Base-by-base conservation (phyloP, 2,329 filamentous ascomycete genomes). In the Colletotrichum musicola region DNA sequence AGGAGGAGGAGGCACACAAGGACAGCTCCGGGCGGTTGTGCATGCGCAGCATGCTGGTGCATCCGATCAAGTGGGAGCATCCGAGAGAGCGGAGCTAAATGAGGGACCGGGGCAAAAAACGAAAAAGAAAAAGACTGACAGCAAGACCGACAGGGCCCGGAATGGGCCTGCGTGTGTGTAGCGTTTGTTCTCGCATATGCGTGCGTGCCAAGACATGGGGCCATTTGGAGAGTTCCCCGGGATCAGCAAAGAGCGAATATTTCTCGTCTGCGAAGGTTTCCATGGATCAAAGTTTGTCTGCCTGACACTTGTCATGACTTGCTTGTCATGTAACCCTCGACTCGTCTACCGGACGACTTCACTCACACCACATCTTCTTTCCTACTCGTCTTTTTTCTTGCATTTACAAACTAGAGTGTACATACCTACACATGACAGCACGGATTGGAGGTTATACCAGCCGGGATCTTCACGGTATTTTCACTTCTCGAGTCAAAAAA, bases 11-110 rank as follows among this genome's bases (percentile, higher is more conserved):
- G 75, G 78, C 82, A 71, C 73, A 76, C 42, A 72, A 78, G 6
- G 75, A 75, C 16, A 81, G 81, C 72, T 85, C 81, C 9, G 92
- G 92, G 22, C 86, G 93, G 57, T 89, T 96, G 86, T 97, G 93
- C 80, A 80, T 96, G 75, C 89, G 92, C 55, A 92, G 90, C 71
- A 92, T 95, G 88, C 81, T 96, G 72, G 79, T 96, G 72, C 93
- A 97, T 83, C 93, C 93, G 0, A 89, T 96, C 74, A 97, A 97
- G 82, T 85, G 82, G 77, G 87, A 89, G 76, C 82, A 84, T 71
- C 85, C 85, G 22, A 77, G 76, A n/a, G 84, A 87, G 73, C 75
- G 74, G 67, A 51, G n/a, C 13, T 56, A 60, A 38, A 47, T 85
- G 22, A 77, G 76, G 16, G 84, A 87, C 73, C 75, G 74, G 67